phyloP scores from a whole-genome alignment of 345 rosid genomes.

The Arabis alpina region DNA sequence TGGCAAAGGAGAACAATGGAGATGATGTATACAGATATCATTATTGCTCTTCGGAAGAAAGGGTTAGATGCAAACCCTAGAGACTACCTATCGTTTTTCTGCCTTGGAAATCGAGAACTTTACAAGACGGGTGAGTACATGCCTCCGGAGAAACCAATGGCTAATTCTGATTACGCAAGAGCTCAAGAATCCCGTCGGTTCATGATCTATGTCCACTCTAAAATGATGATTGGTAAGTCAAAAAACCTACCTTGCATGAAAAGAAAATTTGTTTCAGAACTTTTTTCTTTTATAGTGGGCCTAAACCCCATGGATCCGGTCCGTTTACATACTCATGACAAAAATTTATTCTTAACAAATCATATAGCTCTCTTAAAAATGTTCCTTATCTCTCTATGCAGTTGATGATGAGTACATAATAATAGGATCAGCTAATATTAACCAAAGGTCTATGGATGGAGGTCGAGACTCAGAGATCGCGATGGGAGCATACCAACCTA shows the following conservation, averaged over 20 bases:
- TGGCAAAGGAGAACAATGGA: conserved; percentile 92
- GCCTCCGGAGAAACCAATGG: conserved; percentile 55
- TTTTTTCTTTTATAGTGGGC: background rate
- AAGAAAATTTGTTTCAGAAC: background rate
- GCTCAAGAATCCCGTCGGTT: conserved; percentile 79
- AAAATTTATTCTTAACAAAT: background rate
- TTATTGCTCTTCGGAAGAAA: conserved; percentile 52
- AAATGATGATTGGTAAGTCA: conserved; percentile 78
- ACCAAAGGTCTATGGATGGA: conserved; percentile 94
- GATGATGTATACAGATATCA: conserved; percentile 83
- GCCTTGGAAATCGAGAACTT: conserved; percentile 74
- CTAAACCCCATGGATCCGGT: background rate
- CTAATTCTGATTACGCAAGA: conserved; percentile 58
- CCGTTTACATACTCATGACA: background rate
- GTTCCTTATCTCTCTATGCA: conserved; percentile 27
- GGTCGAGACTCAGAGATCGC: conserved; percentile 83
- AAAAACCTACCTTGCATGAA: conserved; percentile 4
- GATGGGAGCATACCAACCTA: conserved; percentile 86
- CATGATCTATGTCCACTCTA: conserved; percentile 91
- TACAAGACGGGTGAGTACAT: conserved; percentile 46
- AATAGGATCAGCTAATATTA: conserved; percentile 88
- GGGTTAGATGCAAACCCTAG: conserved; percentile 53
- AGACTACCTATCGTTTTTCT: conserved; percentile 72
- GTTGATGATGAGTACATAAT: conserved; percentile 94
- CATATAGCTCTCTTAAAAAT: conserved; percentile 15